Evolutionary conservation across 148 eudicot species (phyloP).

Genomic region (Vaccinium corymbosum): DNA sequence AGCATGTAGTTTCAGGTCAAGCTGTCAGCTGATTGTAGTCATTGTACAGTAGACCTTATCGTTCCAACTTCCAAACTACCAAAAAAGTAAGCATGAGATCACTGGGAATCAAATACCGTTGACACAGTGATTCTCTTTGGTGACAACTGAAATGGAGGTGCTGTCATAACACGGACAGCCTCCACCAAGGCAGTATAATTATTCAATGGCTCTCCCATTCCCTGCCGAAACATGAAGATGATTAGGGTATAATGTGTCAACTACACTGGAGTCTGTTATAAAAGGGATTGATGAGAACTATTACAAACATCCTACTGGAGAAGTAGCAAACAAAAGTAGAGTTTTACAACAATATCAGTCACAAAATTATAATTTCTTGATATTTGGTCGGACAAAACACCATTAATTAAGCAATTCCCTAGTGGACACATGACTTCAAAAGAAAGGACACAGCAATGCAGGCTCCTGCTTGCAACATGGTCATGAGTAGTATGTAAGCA

Average conservation of each 20-base stretch:
- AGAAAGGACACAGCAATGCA: conserved; percentile 3
- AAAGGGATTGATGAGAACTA: not conserved
- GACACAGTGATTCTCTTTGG: conserved; percentile 83
- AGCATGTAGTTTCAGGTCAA: conserved; percentile 10
- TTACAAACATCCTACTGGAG: not conserved
- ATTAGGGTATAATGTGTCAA: conserved; percentile 6
- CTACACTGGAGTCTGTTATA: not conserved
- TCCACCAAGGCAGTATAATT: conserved; percentile 81
- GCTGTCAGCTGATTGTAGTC: conserved; percentile 6
- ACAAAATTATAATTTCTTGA: not conserved
- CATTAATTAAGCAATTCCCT: too few species aligned
- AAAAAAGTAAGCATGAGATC: not conserved
- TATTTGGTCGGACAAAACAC: too few species aligned
- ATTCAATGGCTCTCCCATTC: conserved; percentile 98
- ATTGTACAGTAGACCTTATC: not conserved
- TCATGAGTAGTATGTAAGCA: not conserved
- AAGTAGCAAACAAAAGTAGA: not conserved
- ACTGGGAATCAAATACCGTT: conserved; percentile 49
- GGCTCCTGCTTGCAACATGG: not conserved
- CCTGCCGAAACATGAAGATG: conserved; percentile 42
- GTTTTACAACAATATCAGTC: not conserved
- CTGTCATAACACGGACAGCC: conserved; percentile 76
- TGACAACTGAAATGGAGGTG: conserved; percentile 75
- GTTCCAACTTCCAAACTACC: not conserved
- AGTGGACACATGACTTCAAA: not conserved